Base-by-base conservation (phyloP, 208 protist species). In the Acanthamoeba culbertsoni region DNA sequence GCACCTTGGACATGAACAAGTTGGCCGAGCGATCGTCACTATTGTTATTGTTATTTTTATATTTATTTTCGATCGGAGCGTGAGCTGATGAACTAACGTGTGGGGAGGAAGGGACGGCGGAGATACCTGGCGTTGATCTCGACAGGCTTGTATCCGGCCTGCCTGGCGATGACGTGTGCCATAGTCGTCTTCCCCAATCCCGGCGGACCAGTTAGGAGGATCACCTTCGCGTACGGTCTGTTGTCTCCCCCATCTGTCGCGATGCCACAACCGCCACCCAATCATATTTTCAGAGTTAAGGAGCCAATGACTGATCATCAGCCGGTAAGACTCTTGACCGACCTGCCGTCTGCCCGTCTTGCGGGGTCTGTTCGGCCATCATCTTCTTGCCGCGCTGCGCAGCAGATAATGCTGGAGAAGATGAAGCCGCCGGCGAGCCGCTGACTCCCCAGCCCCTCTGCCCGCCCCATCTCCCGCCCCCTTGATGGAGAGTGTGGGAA, bases 101-200 rank as follows among this genome's bases (percentile, higher is more conserved):
- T 23, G 10, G 16, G 48, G 28, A 90, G 33, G 0, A 0, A 16
- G 40, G 53, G 12, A 48, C 5, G 37, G 14, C 18, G 0, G 62
- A 0, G 0, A 0, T 93, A 79, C 92, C 94, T 95, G 48, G 99
- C 99, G 95, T 99, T 99, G 55, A 99, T 97, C 92, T 99, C 98
- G 16, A 99, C 91, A 75, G 97, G 94, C 71, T 97, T 96, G 94
- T 99, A 99, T 1, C 98, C 98, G 90, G 98, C 98, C 79, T 99
- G 97, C 45, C 96, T 91, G 12, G 98, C 98, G 7, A 99, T 89
- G 8, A 99, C 97, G 82, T 99, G 98, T 18, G 97, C 98, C 6
- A 99, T 95, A 0, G 98, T 99, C 31, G 98, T 99, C 95, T 99
- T 99, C 28, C 99, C 99, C 16, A 98, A 94, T 31, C 98, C 99